Evolutionary conservation across 192 early-diverging fungal genomes (phyloP).

Genomic region (Podila verticillata): DNA sequence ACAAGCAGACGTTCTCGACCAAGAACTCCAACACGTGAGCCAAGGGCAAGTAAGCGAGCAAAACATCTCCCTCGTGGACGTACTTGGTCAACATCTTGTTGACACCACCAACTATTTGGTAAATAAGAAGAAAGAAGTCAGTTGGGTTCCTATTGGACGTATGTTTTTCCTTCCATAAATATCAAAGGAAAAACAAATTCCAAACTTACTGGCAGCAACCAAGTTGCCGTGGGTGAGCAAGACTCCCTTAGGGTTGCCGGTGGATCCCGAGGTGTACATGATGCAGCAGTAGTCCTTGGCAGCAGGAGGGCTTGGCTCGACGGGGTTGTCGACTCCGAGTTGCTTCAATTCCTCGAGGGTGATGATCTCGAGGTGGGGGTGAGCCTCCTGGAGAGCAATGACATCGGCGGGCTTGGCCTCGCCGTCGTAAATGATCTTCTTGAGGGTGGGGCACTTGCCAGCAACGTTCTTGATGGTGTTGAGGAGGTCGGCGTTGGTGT

Average conservation of each 20-base stretch:
- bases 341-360: constrained; percentile 73
- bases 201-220: constrained; percentile 72
- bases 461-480: constrained; percentile 70
- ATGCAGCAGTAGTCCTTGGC: constrained; percentile 82
- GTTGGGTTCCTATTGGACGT: not conserved
- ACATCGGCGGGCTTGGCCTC: constrained; percentile 60
- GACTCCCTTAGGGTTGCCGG: constrained; percentile 94
- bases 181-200: not conserved
- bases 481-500: constrained; percentile 80
- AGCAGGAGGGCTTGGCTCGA: constrained; percentile 70
- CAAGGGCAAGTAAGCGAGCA: constrained; percentile 87
- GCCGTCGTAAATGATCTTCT: constrained; percentile 78
- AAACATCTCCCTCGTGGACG: constrained; percentile 63
- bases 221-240: constrained; percentile 86
- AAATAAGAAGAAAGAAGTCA: constrained; percentile 1
- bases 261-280: constrained; percentile 94
- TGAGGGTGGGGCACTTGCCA: constrained; percentile 66
- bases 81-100: constrained; percentile 58
- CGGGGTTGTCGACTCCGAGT: constrained; percentile 72
- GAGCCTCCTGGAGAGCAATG: constrained; percentile 54
- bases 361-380: constrained; percentile 58
- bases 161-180: not conserved
- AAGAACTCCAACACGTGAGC: constrained; percentile 92
- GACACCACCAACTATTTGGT: constrained; percentile 63
- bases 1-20: constrained; percentile 78